These are phyloP conservation scores for Allomyces arbusculus DNA, from an alignment of 192 early-diverging fungal genomes.

Conservation along the genomic window DNA sequence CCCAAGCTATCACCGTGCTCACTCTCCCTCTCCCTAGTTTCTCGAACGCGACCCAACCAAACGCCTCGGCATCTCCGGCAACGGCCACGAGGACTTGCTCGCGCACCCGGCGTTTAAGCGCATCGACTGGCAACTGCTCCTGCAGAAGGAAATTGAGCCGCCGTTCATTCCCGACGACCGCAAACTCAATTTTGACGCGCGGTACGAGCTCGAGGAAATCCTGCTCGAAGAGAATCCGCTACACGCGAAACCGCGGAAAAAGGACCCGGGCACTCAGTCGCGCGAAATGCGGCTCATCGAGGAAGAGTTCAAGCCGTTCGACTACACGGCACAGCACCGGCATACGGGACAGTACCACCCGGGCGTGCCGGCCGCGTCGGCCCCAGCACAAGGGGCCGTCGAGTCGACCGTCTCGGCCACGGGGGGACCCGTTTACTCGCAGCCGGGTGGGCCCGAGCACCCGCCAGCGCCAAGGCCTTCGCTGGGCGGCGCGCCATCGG, in stretches of 20 bases:
- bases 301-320: conserved; percentile 52
- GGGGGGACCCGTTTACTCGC: no score
- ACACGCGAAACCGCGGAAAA: conserved; percentile 45
- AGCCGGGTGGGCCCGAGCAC: no score
- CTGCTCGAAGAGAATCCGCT: conserved; percentile 92
- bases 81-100: conserved; percentile 46
- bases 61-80: conserved; percentile 56
- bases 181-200: conserved; percentile 80
- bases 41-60: conserved; percentile 48
- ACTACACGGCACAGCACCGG: conserved; percentile 13
- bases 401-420: no score
- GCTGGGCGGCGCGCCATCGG: no score
- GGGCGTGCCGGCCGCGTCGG: no score
- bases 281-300: conserved; percentile 57
- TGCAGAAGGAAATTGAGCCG: conserved; percentile 45
- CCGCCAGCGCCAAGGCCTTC: no score
- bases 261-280: conserved; percentile 18
- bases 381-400: no score
- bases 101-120: conserved; percentile 58
- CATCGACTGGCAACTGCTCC: conserved; percentile 56
- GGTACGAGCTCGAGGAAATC: conserved; percentile 88
- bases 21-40: no score
- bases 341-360: no score
- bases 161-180: conserved; percentile 72
- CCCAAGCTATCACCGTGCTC: no score